Evolutionary conservation across 2,329 filamentous ascomycete species (phyloP).

Genomic region (Talaromyces sp.): DNA sequence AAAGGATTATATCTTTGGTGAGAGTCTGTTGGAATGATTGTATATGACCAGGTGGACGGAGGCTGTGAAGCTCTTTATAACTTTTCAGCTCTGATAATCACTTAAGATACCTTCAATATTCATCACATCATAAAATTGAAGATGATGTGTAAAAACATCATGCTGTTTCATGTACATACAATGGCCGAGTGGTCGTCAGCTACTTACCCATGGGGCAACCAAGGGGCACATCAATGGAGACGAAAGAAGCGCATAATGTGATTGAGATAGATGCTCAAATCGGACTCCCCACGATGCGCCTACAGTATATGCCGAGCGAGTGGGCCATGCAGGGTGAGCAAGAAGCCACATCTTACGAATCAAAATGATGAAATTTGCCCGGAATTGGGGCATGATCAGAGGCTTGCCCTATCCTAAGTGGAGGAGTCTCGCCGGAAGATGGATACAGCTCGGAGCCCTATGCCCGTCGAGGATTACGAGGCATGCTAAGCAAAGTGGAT

Average conservation of each 20-base stretch:
- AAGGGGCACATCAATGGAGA: slow-evolving; percentile 3
- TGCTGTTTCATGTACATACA: not conserved
- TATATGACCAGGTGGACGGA: not conserved
- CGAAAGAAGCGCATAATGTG: not conserved
- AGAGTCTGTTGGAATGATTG: not conserved
- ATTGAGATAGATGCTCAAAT: not conserved
- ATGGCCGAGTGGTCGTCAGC: not conserved
- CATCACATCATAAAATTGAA: not conserved
- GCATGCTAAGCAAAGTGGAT: not conserved
- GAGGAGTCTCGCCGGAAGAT: not conserved
- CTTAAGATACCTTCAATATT: no score
- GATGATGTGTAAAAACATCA: not conserved
- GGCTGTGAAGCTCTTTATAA: not conserved
- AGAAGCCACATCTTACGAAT: not conserved
- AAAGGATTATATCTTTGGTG: not conserved
- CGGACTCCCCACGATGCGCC: not conserved
- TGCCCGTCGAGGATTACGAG: not conserved
- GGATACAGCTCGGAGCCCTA: not conserved
- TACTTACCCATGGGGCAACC: not conserved
- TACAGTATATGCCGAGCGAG: no score
- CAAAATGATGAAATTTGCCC: not conserved
- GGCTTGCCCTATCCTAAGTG: not conserved
- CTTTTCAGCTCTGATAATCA: not conserved
- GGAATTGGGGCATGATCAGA: not conserved
- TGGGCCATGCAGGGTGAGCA: not conserved